Evolutionary conservation across 805 yeast species (phyloP), one percentile per base, ranked within the genome.

Genomic region (Hanseniaspora lachancei): DNA sequence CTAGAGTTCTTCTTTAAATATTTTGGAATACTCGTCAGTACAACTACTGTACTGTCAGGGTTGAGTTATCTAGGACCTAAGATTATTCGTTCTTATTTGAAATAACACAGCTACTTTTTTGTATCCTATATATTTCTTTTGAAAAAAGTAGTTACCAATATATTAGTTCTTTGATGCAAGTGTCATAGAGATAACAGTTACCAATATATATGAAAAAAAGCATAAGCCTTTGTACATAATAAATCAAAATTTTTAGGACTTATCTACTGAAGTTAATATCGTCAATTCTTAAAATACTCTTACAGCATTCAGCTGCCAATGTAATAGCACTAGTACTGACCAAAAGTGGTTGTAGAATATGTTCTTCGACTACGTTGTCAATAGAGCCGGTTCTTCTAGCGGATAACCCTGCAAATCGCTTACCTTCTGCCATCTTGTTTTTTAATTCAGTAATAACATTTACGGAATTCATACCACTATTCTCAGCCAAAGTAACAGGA

Each of bases 221-320:
- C 23, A 16, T 46, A 34, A 18, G 21, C 10, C n/a, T 34, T 20
- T 32, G 21, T 47, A 20, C 20, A 47, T 23, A 49, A 36, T 20
- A 15, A 16, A n/a, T 34, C 18, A 32, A 13, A 42, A 36, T 29
- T n/a, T 20, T n/a, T 35, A 16, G 12, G 16, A 21, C 38, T 68
- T 74, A 86, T 68, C 95, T 80, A 70, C 95, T 82, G 68, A 93
- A 87, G 42, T 96, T 86, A 64, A 93, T 95, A 70, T 95, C 99
- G 70, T 93, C 99, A 65, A 93, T 93, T 72, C 98, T 84, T 69
- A 93, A 76, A 61, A 93, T 89, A 47, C 95, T 85, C 73, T 93
- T 95, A 58, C 91, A 97, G 61, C 95, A 86, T 74, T 93, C 99
- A 21, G 97, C 84, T 35, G 97, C 97, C 63, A 93, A 78, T 15